Conservation (phyloP, 306 rosid genomes). For the Glycine latifolia region DNA sequence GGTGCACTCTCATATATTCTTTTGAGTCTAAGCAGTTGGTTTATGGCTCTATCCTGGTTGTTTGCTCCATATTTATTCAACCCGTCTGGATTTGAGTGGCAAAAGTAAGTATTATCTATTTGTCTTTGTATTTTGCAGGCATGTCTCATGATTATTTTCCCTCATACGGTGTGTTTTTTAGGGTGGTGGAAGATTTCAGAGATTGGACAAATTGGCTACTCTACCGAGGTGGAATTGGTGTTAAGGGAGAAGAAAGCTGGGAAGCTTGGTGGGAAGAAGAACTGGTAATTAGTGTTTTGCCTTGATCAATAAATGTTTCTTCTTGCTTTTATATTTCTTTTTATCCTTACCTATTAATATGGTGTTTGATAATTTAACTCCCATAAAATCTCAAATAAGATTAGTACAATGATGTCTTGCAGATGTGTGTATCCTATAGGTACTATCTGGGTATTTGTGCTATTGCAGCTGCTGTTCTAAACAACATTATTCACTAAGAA, state of each 20-base stretch:
- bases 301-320: conserved; percentile 9
- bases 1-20: conserved; percentile 79
- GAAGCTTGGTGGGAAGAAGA: conserved; percentile 99
- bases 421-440: background rate
- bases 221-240: conserved; percentile 95
- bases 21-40: conserved; percentile 92
- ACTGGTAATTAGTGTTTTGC: conserved; percentile 64
- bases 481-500: too few species aligned
- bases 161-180: conserved; percentile 45
- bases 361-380: conserved; percentile 20
- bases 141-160: conserved; percentile 38
- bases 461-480: too few species aligned
- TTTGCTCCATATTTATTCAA: conserved; percentile 96
- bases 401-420: conserved; percentile 9
- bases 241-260: conserved; percentile 99
- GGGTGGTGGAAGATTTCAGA: conserved; percentile 87
- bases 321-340: background rate
- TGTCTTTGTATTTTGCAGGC: background rate
- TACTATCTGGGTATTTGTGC: background rate
- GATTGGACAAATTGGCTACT: conserved; percentile 99
- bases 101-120: conserved; percentile 68
- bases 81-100: conserved; percentile 99
- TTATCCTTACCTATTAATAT: background rate
- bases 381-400: conserved; percentile 11
- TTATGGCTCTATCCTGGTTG: conserved; percentile 98